phyloP scores from a whole-genome alignment of 768 basidiomycete species.

The Suillus plorans region DNA sequence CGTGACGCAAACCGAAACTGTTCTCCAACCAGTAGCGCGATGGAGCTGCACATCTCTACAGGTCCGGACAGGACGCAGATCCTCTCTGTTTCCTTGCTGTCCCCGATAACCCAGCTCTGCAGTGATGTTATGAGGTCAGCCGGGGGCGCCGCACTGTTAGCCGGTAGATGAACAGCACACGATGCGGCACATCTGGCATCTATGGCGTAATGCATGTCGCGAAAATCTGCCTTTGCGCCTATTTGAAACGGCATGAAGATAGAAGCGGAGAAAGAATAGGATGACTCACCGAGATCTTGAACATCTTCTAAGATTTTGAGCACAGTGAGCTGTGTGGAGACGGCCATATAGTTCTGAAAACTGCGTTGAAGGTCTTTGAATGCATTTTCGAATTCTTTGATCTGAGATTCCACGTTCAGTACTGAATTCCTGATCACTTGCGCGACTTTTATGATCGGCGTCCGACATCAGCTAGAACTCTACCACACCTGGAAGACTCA shows the following conservation, averaged over 20 bases:
- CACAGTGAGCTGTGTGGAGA: not conserved
- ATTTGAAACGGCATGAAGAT: not conserved
- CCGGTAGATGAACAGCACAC: not conserved
- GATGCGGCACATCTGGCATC: conserved; percentile 18
- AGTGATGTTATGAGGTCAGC: not conserved
- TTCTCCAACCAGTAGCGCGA: conserved; percentile 30
- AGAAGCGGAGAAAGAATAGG: not conserved
- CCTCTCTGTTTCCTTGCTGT: conserved; percentile 11
- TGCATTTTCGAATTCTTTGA: conserved; percentile 2
- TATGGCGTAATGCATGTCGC: conserved; percentile 17
- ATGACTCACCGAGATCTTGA: not conserved
- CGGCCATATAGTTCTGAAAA: not conserved
- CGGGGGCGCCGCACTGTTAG: not conserved
- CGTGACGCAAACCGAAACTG: conserved; percentile 24
- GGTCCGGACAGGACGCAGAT: conserved; percentile 28
- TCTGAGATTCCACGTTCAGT: not conserved
- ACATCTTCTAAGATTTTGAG: conserved; percentile 1
- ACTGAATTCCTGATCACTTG: not conserved
- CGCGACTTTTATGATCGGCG: not conserved
- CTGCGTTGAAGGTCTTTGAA: conserved; percentile 1
- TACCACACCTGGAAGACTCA: conserved; percentile 8
- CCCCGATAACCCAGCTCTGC: conserved; percentile 14
- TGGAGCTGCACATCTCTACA: conserved; percentile 28
- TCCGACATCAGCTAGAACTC: not conserved
- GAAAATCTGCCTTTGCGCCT: conserved; percentile 15